Base-by-base conservation (phyloP, 2,329 filamentous ascomycete species). In the Aspergillus transmontanensis region DNA sequence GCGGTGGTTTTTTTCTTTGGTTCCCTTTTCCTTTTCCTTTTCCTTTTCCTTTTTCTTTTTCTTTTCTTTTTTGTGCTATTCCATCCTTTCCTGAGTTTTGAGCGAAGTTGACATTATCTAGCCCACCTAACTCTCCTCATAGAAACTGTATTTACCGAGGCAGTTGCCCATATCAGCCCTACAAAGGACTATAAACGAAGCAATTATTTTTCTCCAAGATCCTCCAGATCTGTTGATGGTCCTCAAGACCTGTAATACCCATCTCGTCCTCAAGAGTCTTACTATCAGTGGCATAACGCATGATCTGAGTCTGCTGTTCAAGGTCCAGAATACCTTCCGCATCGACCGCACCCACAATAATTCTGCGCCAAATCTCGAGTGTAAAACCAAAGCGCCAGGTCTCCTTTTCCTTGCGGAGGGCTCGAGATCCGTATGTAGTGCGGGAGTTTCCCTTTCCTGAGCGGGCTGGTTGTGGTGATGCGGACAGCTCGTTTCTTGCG, bases 221-320 rank as follows among this genome's bases (percentile, higher is more conserved):
- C 48, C 75, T 76, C 74, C 74, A 76, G 41, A 77, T 71, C 39
- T 77, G 75, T 63, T 77, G 73, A 57, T 74, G 65, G 39, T 72
- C 60, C 9, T 71, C 69, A 2, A 67, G 71, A 0, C 75, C 75
- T 26, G 68, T 70, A 28, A 75, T 72, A 0, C 66, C 69, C 60
- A 76, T 57, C 62, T 76, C 73, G 39, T 73, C 67, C 2, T 64
- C 66, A 5, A 77, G 53, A 14, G 69, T 66, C 43, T 72, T 58
- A 75, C 75, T 75, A 50, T 76, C 71, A 12, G 71, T 64, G 4
- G 74, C 75, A 64, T 78, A 76, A n/a, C 67, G 58, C 28, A 78
- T 64, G 41, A 77, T 70, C 14, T 64, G 63, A 14, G 59, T 59
- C 60, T 76, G 75, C 48, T 78, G 75, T 21, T 72, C 68, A 4